Evolutionary conservation across 129 eudicot species (phyloP), one percentile per base, ranked within the genome.

Genomic region (Flaveria bidentis): DNA sequence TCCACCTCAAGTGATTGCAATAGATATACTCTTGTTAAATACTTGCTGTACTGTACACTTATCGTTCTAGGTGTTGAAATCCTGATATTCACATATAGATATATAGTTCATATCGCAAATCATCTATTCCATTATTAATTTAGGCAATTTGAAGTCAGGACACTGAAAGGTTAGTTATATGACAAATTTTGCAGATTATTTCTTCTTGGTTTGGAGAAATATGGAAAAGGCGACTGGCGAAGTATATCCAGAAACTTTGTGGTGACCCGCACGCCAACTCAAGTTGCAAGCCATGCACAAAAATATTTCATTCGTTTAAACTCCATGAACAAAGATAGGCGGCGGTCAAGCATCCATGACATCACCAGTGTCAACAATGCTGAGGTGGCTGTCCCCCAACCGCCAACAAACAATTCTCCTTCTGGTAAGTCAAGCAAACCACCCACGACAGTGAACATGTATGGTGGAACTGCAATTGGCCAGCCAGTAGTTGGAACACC

Each of bases 191-290:
- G 62, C 93, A 92, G 98, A 67, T 78, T 84, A 68, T 92, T 92
- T 81, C 98, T 92, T 78, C 92, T 92, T 45, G 98, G 98, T 62
- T 74, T 92, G 91, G 96, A 89, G 14, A 92, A 92, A 80, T 92
- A 89, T 9, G 98, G 98, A 9, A 92, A 92, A 86, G 98, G 98
- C 11, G 98, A 92, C 74, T 92, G 98, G 98, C 86, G 98, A 16
- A 92, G 98, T 80, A 92, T 92, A 53, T 92, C 98, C 7, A 76
- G 98, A 5, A 86, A 92, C 72, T 92, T 73, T 36, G 98, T 92
- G 64, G 95, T 92, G 85, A 90, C 98, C 11, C 82, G 98, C 52
- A 92, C 97, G 0, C 97, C 97, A 0, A 89, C 97, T 2, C 97
- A 92, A 84, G 97, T 92, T 26, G 97, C 97, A 39, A 92, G 97